Evolutionary conservation across 139 green algal species (phyloP), one percentile per base, ranked within the genome.

Genomic region (Tetradesmus obliquus): DNA sequence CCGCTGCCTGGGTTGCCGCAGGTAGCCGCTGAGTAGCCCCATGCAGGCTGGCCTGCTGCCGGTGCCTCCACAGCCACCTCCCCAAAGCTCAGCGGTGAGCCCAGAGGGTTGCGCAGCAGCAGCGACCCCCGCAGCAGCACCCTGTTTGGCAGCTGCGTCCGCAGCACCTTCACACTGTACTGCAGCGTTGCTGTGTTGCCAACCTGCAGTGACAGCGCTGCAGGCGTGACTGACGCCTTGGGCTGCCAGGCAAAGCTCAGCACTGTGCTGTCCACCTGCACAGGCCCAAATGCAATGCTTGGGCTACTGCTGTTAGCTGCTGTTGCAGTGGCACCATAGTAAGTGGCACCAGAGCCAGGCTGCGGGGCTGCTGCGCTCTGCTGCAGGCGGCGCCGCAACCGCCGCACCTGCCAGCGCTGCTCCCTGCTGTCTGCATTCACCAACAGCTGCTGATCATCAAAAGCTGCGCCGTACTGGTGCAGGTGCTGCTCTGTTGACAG

Each of bases 31-130:
- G 53, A 55, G 55, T 82, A 89, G 17, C 53, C 66, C 85, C 85
- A 89, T 17, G 66, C 57, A 20, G 66, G 85, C 85, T 82, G 54
- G 45, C 85, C 85, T 82, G 54, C 66, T 66, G 85, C 32, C 19
- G 85, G 85, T 53, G 85, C 85, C 66, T 89, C 85, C 20, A 89
- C 85, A 69, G 66, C 66, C 15, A 89, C 85, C 12, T 89, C 85
- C n/a, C 13, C 55, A 1, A 89, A 19, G 13, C 20, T 82, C 15
- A 89, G 3, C 2, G 66, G 32, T 45, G 62, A 22, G 19, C 4
- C 15, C 66, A 62, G 32, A 3, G 85, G 85, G 45, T 89, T 89
- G 17, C 13, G 5, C 76, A 89, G 55, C 15, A 66, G 45, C 62
- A 89, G 8, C 19, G 45, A 82, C 2, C 85, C 85, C 51, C 45